phyloP scores from a whole-genome alignment of 805 yeast genomes.

The Candida palmyrensis region DNA sequence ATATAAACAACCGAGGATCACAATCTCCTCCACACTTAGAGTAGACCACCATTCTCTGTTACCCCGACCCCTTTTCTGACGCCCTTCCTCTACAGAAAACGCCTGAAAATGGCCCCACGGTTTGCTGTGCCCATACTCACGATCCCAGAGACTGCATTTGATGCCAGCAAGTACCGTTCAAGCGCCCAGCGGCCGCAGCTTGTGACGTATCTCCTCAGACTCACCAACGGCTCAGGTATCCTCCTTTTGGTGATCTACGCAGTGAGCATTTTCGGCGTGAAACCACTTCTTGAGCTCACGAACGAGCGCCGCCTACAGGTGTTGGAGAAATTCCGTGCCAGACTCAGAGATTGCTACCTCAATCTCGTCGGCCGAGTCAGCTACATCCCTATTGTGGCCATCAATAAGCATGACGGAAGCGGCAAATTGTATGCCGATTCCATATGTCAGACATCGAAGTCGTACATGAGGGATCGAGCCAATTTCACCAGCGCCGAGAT shows the following conservation, averaged over 20 bases:
- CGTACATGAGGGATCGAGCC: conserved; percentile 10
- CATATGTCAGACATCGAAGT: conserved; percentile 31
- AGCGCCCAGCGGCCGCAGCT: conserved; percentile 16
- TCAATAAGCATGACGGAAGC: conserved; percentile 19
- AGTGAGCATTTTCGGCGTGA: conserved; percentile 26
- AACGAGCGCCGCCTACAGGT: conserved; percentile 27
- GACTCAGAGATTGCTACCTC: conserved; percentile 31
- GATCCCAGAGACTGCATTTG: conserved; percentile 38
- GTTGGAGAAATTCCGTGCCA: conserved; percentile 26
- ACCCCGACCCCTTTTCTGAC: not conserved
- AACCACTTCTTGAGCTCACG: conserved; percentile 29
- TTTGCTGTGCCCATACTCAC: conserved; percentile 31
- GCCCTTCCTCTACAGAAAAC: not conserved
- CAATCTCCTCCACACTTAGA: too few relatives aligned
- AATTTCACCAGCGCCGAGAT: conserved; percentile 9
- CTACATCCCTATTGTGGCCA: conserved; percentile 36
- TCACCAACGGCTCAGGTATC: conserved; percentile 32
- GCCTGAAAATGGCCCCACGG: conserved; percentile 7
- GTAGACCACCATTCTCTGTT: too few relatives aligned
- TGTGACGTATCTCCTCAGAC: conserved; percentile 20
- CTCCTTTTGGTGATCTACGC: conserved; percentile 24
- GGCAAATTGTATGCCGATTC: conserved; percentile 33
- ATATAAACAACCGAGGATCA: too few relatives aligned
- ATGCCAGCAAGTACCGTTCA: conserved; percentile 19
- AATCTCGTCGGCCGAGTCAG: conserved; percentile 28